A percentile compares a stretch with the other conserved stretches of the same genome.
These are phyloP conservation scores for Trichosporon sp. DNA, from an alignment of 1,284 basidiomycete species.

Conservation along the genomic window DNA sequence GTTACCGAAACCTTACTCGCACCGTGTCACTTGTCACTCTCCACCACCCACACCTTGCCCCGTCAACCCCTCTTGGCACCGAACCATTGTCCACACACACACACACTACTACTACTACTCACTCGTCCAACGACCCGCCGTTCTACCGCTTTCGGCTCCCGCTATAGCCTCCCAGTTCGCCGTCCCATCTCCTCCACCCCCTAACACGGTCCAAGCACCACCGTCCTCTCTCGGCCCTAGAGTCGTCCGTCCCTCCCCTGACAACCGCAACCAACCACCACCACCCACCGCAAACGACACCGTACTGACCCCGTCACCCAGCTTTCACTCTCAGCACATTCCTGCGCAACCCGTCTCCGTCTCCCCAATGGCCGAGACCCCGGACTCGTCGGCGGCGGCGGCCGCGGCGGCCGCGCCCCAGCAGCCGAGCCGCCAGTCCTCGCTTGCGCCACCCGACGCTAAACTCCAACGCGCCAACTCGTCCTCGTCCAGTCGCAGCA, in stretches of 20 bases:
- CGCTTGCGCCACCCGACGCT: slow-evolving; percentile 11
- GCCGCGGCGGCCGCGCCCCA: neutral
- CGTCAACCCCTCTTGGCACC: neutral
- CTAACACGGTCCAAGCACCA: neutral
- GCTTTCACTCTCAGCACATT: neutral
- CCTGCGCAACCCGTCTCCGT: neutral
- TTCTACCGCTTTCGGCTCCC: neutral
- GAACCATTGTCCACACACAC: neutral
- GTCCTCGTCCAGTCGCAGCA: slow-evolving; percentile 24
- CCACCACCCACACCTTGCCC: neutral
- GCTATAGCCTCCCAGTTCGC: neutral
- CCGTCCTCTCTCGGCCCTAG: neutral
- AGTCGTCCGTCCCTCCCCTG: neutral
- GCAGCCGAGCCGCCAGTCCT: slow-evolving; percentile 3
- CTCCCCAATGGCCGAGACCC: neutral
- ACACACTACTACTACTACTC: neutral
- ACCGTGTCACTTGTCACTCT: neutral
- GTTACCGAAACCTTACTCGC: neutral
- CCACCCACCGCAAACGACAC: neutral
- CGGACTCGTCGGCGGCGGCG: neutral
- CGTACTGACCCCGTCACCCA: neutral
- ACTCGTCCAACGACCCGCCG: neutral
- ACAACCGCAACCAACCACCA: too few species aligned
- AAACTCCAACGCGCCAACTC: slow-evolving; percentile 24
- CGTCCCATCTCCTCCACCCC: neutral